These are phyloP conservation scores for Aphanomyces astaci DNA, from an alignment of 352 stramenopile species.

Conservation along the genomic window DNA sequence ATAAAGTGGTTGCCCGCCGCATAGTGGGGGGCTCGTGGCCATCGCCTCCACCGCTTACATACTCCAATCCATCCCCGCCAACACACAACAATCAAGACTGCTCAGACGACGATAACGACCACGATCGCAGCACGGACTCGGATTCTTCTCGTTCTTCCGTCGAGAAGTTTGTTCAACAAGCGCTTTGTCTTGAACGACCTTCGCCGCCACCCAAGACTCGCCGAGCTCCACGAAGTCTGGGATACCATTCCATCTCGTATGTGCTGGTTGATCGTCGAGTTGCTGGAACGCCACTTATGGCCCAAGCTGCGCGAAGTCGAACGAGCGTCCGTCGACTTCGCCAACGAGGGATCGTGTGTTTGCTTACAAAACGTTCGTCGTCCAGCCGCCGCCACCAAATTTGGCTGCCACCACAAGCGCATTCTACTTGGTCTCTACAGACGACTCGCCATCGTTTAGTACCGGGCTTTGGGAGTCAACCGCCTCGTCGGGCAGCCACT, in stretches of 20 bases:
- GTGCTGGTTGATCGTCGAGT: constrained; percentile 14
- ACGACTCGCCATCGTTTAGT: neutral
- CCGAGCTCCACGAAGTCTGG: neutral
- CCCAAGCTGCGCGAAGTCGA: neutral
- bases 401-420: neutral
- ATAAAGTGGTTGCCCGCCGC: neutral
- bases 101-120: neutral
- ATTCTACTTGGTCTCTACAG: neutral
- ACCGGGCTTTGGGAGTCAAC: neutral
- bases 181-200: neutral
- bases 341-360: neutral
- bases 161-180: neutral
- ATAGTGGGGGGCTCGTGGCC: neutral
- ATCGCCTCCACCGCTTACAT: neutral
- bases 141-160: neutral
- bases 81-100: neutral
- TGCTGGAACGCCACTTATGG: neutral
- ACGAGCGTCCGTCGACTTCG: neutral
- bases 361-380: neutral
- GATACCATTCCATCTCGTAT: constrained; percentile 13
- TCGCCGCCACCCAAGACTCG: neutral
- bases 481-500: neutral
- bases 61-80: neutral
- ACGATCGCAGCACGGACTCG: neutral
- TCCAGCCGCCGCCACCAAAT: neutral